Conservation (phyloP, 495 filamentous ascomycete genomes). For the Penicillium mononematosum region DNA sequence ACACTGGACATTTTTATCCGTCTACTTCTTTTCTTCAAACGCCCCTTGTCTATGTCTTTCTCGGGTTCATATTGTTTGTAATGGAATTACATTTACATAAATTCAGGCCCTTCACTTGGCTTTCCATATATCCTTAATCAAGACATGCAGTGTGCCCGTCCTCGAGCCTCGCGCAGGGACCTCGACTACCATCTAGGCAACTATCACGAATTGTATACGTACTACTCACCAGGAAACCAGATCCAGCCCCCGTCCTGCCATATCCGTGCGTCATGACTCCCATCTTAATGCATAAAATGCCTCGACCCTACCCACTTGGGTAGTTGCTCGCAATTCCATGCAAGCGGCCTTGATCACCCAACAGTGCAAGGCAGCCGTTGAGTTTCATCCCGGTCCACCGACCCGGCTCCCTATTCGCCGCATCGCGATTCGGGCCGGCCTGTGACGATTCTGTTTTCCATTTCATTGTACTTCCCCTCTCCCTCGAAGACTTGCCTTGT, state of each 20-base stretch:
- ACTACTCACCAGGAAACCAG: not conserved
- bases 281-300: constrained; percentile 6
- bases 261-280: not conserved
- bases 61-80: constrained; percentile 33
- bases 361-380: constrained; percentile 25
- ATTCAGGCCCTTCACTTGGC: constrained; percentile 12
- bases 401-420: constrained; percentile 20
- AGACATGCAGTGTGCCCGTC: constrained; percentile 13
- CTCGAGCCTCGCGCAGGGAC: constrained; percentile 13
- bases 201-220: not conserved
- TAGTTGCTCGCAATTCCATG: constrained; percentile 17
- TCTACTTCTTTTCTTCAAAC: constrained; percentile 7
- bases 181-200: not conserved
- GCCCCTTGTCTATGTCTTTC: constrained; percentile 25
- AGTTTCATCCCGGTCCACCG: constrained; percentile 27
- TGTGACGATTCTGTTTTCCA: constrained; percentile 11
- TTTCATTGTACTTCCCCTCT: constrained; percentile 9
- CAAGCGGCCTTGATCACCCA: constrained; percentile 5
- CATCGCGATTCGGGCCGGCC: constrained; percentile 26
- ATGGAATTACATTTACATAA: constrained; percentile 25
- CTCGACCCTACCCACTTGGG: constrained; percentile 23
- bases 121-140: constrained; percentile 3
- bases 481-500: constrained; percentile 14
- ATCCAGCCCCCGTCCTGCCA: not conserved
- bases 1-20: constrained; percentile 5